Conservation (phyloP, 2,329 filamentous ascomycete species). For the Cladophialophora yegresii region DNA sequence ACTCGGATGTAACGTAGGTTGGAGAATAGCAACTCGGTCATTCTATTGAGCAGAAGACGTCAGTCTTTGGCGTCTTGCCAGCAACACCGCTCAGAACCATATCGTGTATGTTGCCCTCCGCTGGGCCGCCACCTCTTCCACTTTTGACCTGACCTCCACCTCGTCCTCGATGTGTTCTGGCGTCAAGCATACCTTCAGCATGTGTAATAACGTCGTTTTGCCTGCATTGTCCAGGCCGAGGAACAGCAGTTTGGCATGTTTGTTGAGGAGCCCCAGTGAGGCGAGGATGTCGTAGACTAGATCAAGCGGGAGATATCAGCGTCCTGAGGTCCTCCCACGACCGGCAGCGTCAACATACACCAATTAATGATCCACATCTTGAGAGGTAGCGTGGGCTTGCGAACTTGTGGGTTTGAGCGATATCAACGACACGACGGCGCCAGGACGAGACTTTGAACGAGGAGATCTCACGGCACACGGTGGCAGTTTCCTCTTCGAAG, state of each 20-base stretch:
- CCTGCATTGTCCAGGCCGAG: conserved; percentile 91
- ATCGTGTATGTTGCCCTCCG: not conserved
- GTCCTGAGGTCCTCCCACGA: not conserved
- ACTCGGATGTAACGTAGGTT: conserved; percentile 91
- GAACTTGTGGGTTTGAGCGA: not conserved
- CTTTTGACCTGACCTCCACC: not conserved
- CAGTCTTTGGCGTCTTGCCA: not conserved
- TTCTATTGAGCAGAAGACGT: conserved; percentile 58
- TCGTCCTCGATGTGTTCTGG: conserved; percentile 2
- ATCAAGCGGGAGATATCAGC: conserved; percentile 16
- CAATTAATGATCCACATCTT: conserved; percentile 92
- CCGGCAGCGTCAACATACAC: conserved; percentile 61
- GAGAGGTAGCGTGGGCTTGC: not conserved
- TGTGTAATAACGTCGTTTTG: conserved; percentile 91
- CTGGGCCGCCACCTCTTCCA: not conserved
- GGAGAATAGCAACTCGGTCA: conserved; percentile 86
- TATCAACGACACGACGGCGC: not conserved
- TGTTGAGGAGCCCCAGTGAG: conserved; percentile 85
- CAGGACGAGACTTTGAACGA: not conserved
- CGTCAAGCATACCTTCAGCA: conserved; percentile 76
- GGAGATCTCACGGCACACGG: conserved; percentile 19
- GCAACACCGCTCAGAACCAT: not conserved
- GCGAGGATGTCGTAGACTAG: conserved; percentile 87
- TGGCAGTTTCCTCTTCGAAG: not conserved
- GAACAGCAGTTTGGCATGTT: conserved; percentile 93